Conservation (phyloP, 139 green algal genomes). For the Tetradesmus lagerheimii region DNA sequence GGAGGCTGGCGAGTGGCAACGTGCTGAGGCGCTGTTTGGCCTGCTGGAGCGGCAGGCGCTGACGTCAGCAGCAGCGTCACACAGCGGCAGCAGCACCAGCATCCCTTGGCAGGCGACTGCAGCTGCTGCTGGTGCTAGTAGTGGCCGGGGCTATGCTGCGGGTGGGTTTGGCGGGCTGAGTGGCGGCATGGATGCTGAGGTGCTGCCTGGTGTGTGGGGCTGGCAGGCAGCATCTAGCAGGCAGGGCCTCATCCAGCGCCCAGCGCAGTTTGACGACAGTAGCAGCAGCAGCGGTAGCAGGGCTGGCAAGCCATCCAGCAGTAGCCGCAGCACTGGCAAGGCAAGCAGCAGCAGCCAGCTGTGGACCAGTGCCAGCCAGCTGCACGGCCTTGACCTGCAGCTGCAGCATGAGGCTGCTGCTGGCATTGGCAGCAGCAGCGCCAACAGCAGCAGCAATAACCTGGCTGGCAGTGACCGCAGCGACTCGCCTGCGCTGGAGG, state of each 20-base stretch:
- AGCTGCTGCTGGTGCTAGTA: neutral
- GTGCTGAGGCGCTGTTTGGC: constrained; percentile 84
- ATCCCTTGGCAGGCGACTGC: constrained; percentile 16
- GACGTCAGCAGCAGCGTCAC: constrained; percentile 8
- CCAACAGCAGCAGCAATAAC: constrained; percentile 4
- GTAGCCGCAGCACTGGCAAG: neutral
- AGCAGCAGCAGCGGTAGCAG: constrained; percentile 19
- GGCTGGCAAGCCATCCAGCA: neutral
- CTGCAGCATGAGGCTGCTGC: constrained; percentile 46
- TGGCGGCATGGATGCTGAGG: constrained; percentile 9
- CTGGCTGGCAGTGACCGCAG: constrained; percentile 2
- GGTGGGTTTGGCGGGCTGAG: neutral
- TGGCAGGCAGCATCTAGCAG: constrained; percentile 33
- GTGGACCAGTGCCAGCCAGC: constrained; percentile 32
- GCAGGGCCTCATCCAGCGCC: constrained; percentile 30
- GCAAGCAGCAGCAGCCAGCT: constrained; percentile 26
- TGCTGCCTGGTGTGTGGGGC: constrained; percentile 34
- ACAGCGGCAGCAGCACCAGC: neutral
- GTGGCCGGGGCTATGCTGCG: neutral
- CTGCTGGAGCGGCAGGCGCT: constrained; percentile 80
- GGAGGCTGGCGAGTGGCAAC: constrained; percentile 83
- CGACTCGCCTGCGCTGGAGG: constrained; percentile 3
- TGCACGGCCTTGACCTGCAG: constrained; percentile 43
- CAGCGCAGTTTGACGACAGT: neutral
- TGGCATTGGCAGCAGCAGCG: constrained; percentile 21